Conservation (phyloP, 257 asterid genomes). For the Salvia hispanica region DNA sequence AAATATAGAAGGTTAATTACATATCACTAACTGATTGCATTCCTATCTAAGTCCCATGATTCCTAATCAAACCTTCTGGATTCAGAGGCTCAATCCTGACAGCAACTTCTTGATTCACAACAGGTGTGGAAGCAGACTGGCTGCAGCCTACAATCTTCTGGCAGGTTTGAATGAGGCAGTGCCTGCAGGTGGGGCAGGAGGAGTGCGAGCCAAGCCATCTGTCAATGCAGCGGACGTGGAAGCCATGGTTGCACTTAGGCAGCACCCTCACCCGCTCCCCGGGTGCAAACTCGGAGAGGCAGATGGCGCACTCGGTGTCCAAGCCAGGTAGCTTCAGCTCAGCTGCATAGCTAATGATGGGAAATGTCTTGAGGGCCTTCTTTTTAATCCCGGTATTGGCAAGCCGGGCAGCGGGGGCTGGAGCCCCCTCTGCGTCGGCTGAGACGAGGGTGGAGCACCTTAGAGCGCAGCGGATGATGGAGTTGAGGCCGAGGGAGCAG, state of each 20-base stretch:
- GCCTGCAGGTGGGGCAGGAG: conserved; percentile 60
- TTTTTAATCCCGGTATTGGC: conserved; percentile 56
- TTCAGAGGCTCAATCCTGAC: conserved; percentile 49
- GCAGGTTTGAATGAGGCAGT: conserved; percentile 54
- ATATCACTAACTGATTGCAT: background rate
- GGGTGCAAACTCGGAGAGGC: conserved; percentile 45
- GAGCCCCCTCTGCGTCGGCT: background rate
- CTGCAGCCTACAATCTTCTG: conserved; percentile 43
- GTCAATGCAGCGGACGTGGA: conserved; percentile 57
- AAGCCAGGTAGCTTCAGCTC: conserved; percentile 42
- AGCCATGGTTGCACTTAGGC: conserved; percentile 57
- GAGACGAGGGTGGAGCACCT: conserved; percentile 45
- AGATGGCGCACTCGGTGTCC: conserved; percentile 54
- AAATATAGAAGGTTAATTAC: background rate
- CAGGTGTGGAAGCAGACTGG: conserved; percentile 16
- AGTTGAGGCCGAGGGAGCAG: conserved; percentile 60
- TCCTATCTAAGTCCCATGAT: conserved; percentile 30
- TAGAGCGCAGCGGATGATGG: conserved; percentile 57
- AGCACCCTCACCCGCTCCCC: conserved; percentile 50
- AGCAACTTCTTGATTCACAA: conserved; percentile 25
- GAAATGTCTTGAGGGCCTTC: conserved; percentile 55
- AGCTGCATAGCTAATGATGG: conserved; percentile 37
- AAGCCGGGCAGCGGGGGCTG: conserved; percentile 23
- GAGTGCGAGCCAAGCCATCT: conserved; percentile 56
- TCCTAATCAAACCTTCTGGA: conserved; percentile 49